Base-by-base conservation (phyloP, 257 asterid genomes). In the Gardenia jasminoides region DNA sequence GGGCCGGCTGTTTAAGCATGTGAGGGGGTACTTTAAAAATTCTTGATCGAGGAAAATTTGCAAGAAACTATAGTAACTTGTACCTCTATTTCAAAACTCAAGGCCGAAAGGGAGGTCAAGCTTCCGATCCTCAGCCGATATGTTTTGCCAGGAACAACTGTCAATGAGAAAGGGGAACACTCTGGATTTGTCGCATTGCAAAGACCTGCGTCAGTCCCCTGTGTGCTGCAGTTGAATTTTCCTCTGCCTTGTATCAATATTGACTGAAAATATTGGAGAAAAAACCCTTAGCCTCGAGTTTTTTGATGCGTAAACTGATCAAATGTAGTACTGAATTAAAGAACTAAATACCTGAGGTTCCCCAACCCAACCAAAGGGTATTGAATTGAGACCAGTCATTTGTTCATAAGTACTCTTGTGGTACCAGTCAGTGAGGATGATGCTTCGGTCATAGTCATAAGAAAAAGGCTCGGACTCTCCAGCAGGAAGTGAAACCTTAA, bases 231-330 rank as follows among this genome's bases (percentile, higher is more conserved):
- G 61, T 91, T 17, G 82, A 86, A 96, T 78, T 47, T 92, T 59
- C 99, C 99, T 85, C 84, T 96, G 17, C 98, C 98, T 67, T 93
- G 93, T 33, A 96, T 90, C 87, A 96, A 81, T 72, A 96, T 75
- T 9, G 99, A 93, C 98, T 95, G 87, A 1, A 74, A 79, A 44
- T n/a, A 7, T 24, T 56, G 62, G 7, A 19, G 9, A 3, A 9
- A 9, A 56, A 22, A 56, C 26, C 10, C 3, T 56, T 56, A 56
- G 62, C 62, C 20, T 19, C n/a, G 19, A 56, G 62, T 26, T 2
- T 56, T 2, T 56, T 56, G 24, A 17, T 56, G 41, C 62, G 6
- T 56, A 48, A 12, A 48, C 54, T 48, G 17, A 48, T 48, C 54
- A 48, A 48, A 11, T 48, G 54, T 48, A 48, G 1, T 48, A 48